A percentile compares a stretch with the other conserved stretches of the same genome.
These are phyloP conservation scores for Quercus alba DNA, from an alignment of 306 rosid genomes.

Conservation along the genomic window DNA sequence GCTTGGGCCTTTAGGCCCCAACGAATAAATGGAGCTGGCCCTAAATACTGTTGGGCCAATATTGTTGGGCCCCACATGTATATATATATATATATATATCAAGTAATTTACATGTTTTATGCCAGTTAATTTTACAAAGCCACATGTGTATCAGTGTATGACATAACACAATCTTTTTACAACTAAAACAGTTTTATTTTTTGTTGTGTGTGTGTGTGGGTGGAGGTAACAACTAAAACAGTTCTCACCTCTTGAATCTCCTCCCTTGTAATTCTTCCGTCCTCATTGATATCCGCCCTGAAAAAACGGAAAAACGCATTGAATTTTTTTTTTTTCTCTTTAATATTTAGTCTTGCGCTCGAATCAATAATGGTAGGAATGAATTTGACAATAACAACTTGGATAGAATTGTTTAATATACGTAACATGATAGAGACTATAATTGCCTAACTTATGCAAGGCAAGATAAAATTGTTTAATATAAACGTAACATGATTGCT, in stretches of 20 bases:
- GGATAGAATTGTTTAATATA: not conserved
- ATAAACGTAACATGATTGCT: too few species aligned
- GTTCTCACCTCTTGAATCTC: slow-evolving; percentile 81
- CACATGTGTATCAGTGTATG: too few species aligned
- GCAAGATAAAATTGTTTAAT: too few species aligned
- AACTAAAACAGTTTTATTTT: not conserved
- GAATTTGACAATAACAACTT: not conserved
- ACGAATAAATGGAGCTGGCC: too few species aligned
- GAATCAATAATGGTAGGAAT: not conserved
- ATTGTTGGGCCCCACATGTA: too few species aligned
- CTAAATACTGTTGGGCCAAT: too few species aligned
- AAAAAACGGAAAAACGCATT: not conserved
- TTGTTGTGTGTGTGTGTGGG: too few species aligned
- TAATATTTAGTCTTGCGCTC: not conserved
- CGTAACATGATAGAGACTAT: not conserved
- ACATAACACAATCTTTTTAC: too few species aligned
- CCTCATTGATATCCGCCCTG: slow-evolving; percentile 98
- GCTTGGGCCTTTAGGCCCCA: too few species aligned
- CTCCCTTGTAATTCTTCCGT: slow-evolving; percentile 81
- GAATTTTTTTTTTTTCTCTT: not conserved
- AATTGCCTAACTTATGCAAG: not conserved
- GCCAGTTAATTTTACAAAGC: too few species aligned
- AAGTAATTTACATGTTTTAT: too few species aligned
- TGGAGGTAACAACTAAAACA: not conserved
- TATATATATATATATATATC: too few species aligned